These are phyloP conservation scores for Botrytis fragariae DNA, from an alignment of 2,329 filamentous ascomycete species.

Conservation along the genomic window DNA sequence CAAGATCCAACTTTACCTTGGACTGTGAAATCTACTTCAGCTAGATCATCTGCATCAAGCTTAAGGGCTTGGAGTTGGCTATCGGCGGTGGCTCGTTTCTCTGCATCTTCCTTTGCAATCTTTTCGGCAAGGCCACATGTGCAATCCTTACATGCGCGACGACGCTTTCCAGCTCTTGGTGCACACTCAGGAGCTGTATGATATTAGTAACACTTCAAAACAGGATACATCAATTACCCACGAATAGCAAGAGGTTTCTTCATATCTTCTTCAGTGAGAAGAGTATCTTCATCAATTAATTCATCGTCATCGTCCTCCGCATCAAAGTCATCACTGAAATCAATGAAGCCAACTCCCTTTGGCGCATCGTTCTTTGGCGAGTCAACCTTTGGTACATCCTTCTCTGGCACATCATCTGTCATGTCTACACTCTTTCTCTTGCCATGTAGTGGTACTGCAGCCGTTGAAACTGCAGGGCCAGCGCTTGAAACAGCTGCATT, in stretches of 20 bases:
- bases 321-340: constrained; percentile 53
- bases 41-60: constrained; percentile 73
- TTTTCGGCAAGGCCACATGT: constrained; percentile 87
- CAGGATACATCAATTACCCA: constrained; percentile 49
- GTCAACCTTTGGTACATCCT: neutral
- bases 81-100: constrained; percentile 64
- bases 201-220: constrained; percentile 19
- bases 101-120: constrained; percentile 79
- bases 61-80: constrained; percentile 63
- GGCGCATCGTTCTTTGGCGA: constrained; percentile 35
- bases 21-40: constrained; percentile 95
- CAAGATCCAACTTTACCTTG: constrained; percentile 94
- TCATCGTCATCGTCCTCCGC: constrained; percentile 68
- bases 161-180: constrained; percentile 82
- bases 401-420: constrained; percentile 24
- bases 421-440: constrained; percentile 35
- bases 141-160: constrained; percentile 96
- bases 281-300: constrained; percentile 83
- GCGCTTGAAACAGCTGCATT: constrained; percentile 41
- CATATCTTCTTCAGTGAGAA: constrained; percentile 83
- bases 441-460: constrained; percentile 33
- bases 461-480: constrained; percentile 37
- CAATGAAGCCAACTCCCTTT: constrained; percentile 65
- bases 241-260: constrained; percentile 74
- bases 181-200: constrained; percentile 74